Conservation (phyloP, 345 rosid species). For the Noccaea bulbosa region DNA sequence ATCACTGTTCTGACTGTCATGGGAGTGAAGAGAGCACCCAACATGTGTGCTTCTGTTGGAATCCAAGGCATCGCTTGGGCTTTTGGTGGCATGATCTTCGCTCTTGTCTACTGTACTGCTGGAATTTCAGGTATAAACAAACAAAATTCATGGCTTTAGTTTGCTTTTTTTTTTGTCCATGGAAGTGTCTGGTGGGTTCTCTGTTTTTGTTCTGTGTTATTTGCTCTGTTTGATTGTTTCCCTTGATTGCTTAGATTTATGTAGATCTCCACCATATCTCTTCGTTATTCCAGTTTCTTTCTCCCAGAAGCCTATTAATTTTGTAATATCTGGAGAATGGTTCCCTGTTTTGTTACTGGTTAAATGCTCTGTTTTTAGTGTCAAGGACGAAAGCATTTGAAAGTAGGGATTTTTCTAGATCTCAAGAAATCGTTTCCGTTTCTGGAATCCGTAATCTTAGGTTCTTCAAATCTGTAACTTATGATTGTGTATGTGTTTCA, state of each 20-base stretch:
- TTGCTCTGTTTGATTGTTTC: neutral
- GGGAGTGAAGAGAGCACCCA: conserved; percentile 46
- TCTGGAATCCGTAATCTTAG: neutral
- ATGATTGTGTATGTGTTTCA: conserved; percentile 3
- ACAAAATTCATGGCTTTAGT: too few relatives aligned
- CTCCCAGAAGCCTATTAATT: too few relatives aligned
- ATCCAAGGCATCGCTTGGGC: conserved; percentile 56
- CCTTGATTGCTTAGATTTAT: neutral
- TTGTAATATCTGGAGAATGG: neutral
- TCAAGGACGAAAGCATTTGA: neutral
- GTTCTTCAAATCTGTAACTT: neutral
- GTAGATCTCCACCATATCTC: neutral
- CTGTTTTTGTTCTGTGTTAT: neutral
- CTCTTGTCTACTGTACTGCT: conserved; percentile 55
- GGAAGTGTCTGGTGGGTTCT: neutral
- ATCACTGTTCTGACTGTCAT: conserved; percentile 48
- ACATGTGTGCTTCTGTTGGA: conserved; percentile 50
- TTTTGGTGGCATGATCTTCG: conserved; percentile 57
- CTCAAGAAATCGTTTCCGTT: neutral
- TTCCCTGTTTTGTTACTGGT: neutral
- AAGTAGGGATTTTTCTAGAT: neutral
- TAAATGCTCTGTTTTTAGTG: conserved; percentile 6
- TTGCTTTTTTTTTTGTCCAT: too few relatives aligned
- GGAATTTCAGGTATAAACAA: conserved; percentile 41
- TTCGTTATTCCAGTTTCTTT: neutral